phyloP scores from a whole-genome alignment of 2,329 filamentous ascomycete genomes.

The Paecilomyces sp. region DNA sequence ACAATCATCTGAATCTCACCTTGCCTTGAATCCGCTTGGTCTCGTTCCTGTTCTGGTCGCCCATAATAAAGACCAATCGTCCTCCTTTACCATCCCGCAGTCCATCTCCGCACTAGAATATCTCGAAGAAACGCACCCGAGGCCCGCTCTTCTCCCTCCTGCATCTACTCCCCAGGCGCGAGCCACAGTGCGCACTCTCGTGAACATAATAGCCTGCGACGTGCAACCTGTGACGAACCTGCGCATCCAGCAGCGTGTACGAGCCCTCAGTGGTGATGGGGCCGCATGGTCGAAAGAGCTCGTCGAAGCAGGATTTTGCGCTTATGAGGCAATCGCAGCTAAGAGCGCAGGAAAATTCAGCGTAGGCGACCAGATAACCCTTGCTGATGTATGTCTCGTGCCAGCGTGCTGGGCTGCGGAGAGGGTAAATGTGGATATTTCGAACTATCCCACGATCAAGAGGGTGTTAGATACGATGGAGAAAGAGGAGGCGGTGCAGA shows the following conservation, averaged over 20 bases:
- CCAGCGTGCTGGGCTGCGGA: constrained; percentile 54
- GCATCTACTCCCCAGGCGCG: constrained; percentile 32
- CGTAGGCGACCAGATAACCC: constrained; percentile 48
- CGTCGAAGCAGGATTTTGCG: constrained; percentile 47
- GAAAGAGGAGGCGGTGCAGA: constrained; percentile 44
- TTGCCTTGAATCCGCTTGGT: constrained; percentile 45
- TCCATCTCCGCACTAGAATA: constrained; percentile 57
- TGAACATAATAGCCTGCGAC: constrained; percentile 49
- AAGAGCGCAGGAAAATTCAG: constrained; percentile 43
- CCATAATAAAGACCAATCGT: constrained; percentile 9
- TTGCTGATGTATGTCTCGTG: constrained; percentile 54
- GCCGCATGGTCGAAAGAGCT: constrained; percentile 47
- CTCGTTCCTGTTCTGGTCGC: constrained; percentile 50
- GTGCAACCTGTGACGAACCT: constrained; percentile 56
- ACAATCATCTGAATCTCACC: constrained; percentile 42
- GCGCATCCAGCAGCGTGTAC: constrained; percentile 45
- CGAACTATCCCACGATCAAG: constrained; percentile 41
- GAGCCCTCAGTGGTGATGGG: constrained; percentile 36
- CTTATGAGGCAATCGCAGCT: constrained; percentile 45
- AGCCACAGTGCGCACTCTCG: constrained; percentile 48
- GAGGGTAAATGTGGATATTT: constrained; percentile 48
- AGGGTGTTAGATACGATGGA: constrained; percentile 42
- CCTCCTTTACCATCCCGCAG: constrained; percentile 43
- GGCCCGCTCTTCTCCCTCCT: constrained; percentile 40
- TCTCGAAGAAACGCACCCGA: constrained; percentile 49